A percentile compares a stretch with the other conserved stretches of the same genome.
Evolutionary conservation across 2,329 filamentous ascomycete species (phyloP).

Genomic region (Nemania sp.): DNA sequence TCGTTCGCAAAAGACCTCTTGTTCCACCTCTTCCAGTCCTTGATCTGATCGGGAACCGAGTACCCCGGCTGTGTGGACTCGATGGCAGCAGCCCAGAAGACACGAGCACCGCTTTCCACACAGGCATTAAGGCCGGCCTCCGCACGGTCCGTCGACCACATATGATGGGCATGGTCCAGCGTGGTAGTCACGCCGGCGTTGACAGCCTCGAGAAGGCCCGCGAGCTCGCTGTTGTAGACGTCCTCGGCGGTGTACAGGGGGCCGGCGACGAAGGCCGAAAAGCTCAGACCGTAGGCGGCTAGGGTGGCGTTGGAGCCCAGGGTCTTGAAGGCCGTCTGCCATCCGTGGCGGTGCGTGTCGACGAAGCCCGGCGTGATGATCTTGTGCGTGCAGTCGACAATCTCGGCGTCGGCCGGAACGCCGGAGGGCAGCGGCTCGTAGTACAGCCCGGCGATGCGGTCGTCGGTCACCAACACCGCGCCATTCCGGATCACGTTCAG

Average conservation of each 20-base stretch:
- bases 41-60: conserved; percentile 43
- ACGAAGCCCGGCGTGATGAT: conserved; percentile 60
- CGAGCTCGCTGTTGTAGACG: conserved; percentile 50
- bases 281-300: conserved; percentile 51
- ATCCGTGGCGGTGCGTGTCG: conserved; percentile 59
- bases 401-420: conserved; percentile 40
- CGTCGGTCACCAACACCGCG: conserved; percentile 41
- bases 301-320: conserved; percentile 55
- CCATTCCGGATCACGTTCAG: conserved; percentile 37
- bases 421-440: conserved; percentile 26
- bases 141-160: conserved; percentile 47
- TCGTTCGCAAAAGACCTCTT: conserved; percentile 33
- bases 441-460: conserved; percentile 41
- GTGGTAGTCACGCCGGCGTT: conserved; percentile 57
- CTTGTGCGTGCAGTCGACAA: conserved; percentile 53
- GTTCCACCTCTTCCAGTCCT: conserved; percentile 45
- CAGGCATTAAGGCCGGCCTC: conserved; percentile 51
- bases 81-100: conserved; percentile 52
- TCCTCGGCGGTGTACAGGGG: conserved; percentile 46
- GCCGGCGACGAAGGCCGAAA: conserved; percentile 41
- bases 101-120: conserved; percentile 52
- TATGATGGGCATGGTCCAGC: conserved; percentile 57
- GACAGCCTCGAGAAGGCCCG: conserved; percentile 54
- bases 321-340: conserved; percentile 60
- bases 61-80: conserved; percentile 42